These are phyloP conservation scores for Knufia petricola DNA, from an alignment of 2,329 filamentous ascomycete genomes.

Conservation along the genomic window DNA sequence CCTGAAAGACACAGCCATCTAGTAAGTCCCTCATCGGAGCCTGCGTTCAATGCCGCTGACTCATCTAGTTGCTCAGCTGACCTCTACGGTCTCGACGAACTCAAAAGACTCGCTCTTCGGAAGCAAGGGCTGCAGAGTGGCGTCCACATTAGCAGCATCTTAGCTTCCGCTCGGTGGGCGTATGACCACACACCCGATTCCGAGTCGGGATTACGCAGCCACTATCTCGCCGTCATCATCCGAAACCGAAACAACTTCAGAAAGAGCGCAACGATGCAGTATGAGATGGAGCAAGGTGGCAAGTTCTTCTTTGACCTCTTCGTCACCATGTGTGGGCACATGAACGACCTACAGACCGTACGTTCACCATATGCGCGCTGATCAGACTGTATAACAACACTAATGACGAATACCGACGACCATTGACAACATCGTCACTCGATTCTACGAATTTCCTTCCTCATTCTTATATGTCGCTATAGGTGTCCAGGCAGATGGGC, in stretches of 20 bases:
- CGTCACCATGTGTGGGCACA: constrained; percentile 69
- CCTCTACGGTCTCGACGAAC: constrained; percentile 70
- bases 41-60: constrained; percentile 10
- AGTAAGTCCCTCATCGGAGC: constrained; percentile 38
- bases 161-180: constrained; percentile 78
- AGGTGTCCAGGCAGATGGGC: constrained; percentile 4
- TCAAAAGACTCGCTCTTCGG: constrained; percentile 73
- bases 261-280: constrained; percentile 87
- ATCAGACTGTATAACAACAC: constrained; percentile 7
- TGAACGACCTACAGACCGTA: constrained; percentile 24
- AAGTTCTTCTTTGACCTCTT: constrained; percentile 90
- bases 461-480: constrained; percentile 3
- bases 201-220: constrained; percentile 81
- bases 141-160: constrained; percentile 74
- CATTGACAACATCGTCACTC: background rate
- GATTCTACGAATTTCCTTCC: constrained; percentile 7
- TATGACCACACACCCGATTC: constrained; percentile 82
- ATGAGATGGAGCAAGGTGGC: constrained; percentile 82
- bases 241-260: constrained; percentile 81
- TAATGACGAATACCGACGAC: constrained; percentile 9
- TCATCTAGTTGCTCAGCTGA: constrained; percentile 61
- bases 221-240: constrained; percentile 89
- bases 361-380: constrained; percentile 20
- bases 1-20: constrained; percentile 81
- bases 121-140: constrained; percentile 85